Evolutionary conservation across 805 yeast species (phyloP).

Genomic region (Wickerhamiella australiensis): DNA sequence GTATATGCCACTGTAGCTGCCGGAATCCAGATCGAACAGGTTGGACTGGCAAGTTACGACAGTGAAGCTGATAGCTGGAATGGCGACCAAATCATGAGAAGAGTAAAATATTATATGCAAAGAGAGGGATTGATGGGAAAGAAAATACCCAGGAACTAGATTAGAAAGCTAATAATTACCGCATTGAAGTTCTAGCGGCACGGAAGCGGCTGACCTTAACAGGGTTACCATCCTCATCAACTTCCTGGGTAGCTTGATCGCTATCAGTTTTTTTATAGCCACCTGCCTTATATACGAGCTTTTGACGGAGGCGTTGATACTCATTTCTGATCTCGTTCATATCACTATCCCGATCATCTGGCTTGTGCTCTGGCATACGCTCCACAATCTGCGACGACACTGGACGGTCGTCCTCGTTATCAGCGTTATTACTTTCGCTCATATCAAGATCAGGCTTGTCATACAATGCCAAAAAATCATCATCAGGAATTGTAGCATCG

Average conservation of each 20-base stretch:
- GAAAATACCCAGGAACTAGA: background rate
- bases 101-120: background rate
- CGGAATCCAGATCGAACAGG: constrained; percentile 66
- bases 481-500: constrained; percentile 21
- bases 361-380: constrained; percentile 1
- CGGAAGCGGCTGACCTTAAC: constrained; percentile 55
- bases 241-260: constrained; percentile 52
- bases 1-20: constrained; percentile 67
- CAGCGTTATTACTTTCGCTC: background rate
- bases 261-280: constrained; percentile 37
- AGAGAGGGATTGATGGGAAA: background rate
- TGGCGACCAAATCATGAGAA: constrained; percentile 27
- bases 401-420: constrained; percentile 7
- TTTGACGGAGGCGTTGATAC: constrained; percentile 45
- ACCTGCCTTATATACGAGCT: constrained; percentile 37
- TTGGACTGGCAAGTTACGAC: constrained; percentile 50
- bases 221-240: constrained; percentile 52
- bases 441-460: constrained; percentile 3
- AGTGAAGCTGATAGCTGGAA: constrained; percentile 44
- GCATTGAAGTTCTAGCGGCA: constrained; percentile 33
- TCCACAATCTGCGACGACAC: constrained; percentile 7
- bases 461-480: constrained; percentile 19
- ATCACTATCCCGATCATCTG: constrained; percentile 13
- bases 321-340: constrained; percentile 32
- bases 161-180: background rate